Base-by-base conservation (phyloP, 1,284 basidiomycete species). In the Tylopilus orsonianus region DNA sequence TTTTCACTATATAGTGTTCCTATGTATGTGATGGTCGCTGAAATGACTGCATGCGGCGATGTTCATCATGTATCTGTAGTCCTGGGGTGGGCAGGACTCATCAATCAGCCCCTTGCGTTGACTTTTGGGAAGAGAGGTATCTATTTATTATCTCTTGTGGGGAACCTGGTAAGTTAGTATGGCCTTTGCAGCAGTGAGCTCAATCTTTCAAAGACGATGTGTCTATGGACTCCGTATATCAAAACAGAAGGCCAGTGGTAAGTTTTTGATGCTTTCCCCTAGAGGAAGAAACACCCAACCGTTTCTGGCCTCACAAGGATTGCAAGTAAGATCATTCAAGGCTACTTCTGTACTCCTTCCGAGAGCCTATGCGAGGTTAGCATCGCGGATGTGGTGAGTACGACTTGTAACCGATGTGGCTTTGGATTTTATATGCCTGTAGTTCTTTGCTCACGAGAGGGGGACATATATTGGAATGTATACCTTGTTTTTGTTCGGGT, bases 311-410 rank as follows among this genome's bases (percentile, higher is more conserved):
- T 29, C 13, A 2, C 29, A 10, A 55, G 54, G 54, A 55, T 55
- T 8, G 54, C 46, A n/a, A 55, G 45, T 16, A 55, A 55, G 36
- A 55, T 55, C 23, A 44, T 55, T 5, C 54, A 55, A 30, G 54
- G 54, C 16, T 55, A 43, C 29, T 45, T 55, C 34, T 55, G 54
- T 16, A 55, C 53, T 38, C 54, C 54, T 19, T 53, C 55, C n/a
- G 54, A 55, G 30, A 55, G 54, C 27, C 46, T 55, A 16, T 55
- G 54, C 32, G 54, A 55, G 45, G 54, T 55, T 26, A 55, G 54
- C 46, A 46, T 55, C 18, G 26, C 54, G 26, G 54, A 55, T 23
- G 46, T 55, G 8, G 54, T 55, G 19, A 41, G 53, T 41, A 10
- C 24, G 2, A 42, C 19, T 13, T 20, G 18, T 18, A 1, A 13